Evolutionary conservation across 306 rosid genomes (phyloP).

Genomic region (Glycine latifolia): DNA sequence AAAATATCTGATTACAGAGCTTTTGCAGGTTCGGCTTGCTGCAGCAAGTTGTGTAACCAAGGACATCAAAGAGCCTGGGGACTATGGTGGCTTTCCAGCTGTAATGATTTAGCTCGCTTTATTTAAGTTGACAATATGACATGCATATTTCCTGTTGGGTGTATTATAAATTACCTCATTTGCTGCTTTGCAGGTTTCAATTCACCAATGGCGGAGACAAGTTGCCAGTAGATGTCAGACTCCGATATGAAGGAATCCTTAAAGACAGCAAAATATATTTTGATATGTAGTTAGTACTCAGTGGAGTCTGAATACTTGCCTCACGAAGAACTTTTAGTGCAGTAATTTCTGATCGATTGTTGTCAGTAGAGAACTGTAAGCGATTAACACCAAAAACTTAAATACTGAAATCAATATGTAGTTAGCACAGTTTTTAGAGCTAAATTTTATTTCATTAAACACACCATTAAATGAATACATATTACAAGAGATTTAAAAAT

Average conservation of each 20-base stretch:
- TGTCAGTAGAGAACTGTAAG: not conserved
- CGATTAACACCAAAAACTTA: not conserved
- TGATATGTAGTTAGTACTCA: not conserved
- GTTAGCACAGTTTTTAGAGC: not conserved
- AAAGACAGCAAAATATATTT: conserved; percentile 34
- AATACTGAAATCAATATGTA: conserved; percentile 23
- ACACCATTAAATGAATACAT: conserved; percentile 14
- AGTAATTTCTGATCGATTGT: conserved; percentile 5
- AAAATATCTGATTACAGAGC: conserved; percentile 44
- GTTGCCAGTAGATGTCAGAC: conserved; percentile 56
- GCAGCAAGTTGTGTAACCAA: conserved; percentile 84
- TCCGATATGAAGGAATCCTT: conserved; percentile 44
- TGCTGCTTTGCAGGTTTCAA: conserved; percentile 64
- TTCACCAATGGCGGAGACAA: conserved; percentile 80
- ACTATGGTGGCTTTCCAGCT: conserved; percentile 88
- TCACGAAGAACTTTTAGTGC: conserved; percentile 2
- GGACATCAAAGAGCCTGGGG: conserved; percentile 85
- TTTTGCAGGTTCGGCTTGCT: conserved; percentile 83
- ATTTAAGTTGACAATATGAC: conserved; percentile 14
- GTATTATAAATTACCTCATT: conserved; percentile 25
- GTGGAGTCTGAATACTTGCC: conserved; percentile 4
- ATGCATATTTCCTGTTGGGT: not conserved
- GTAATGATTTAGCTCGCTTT: conserved; percentile 50
- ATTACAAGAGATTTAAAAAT: not conserved
- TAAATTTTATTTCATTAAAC: conserved; percentile 23